These are phyloP conservation scores for Chytriomyces sp. DNA, from an alignment of 192 early-diverging fungal genomes.

Conservation along the genomic window DNA sequence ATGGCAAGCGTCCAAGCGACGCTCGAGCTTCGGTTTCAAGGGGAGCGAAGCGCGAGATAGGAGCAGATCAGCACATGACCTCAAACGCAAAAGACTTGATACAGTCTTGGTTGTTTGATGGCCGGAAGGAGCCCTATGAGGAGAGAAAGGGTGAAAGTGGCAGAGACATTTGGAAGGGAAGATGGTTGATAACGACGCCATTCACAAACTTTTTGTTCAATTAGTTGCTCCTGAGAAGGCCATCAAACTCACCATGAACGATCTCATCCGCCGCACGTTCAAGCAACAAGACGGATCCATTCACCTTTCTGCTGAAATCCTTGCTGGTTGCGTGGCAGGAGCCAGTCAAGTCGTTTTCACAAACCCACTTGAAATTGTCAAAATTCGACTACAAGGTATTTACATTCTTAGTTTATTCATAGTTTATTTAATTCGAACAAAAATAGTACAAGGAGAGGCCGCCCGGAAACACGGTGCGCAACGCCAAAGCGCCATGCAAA, in stretches of 20 bases:
- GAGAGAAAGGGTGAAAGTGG: no score
- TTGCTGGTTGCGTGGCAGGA: conserved; percentile 87
- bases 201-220: conserved; percentile 1
- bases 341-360: conserved; percentile 77
- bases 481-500: conserved; percentile 77
- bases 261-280: conserved; percentile 75
- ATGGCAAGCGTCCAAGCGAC: no score
- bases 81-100: no score
- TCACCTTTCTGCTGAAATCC: conserved; percentile 73
- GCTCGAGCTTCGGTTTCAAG: conserved; percentile 6
- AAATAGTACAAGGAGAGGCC: conserved; percentile 53
- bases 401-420: not conserved
- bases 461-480: conserved; percentile 54
- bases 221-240: conserved; percentile 98
- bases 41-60: not conserved
- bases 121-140: no score
- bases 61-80: no score
- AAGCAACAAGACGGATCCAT: conserved; percentile 75
- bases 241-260: conserved; percentile 97
- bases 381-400: conserved; percentile 88
- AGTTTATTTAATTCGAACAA: not conserved
- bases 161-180: no score
- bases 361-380: conserved; percentile 98
- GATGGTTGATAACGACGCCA: not conserved
- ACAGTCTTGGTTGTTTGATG: no score